Base-by-base conservation (phyloP, 306 rosid species). In the Quercus wislizeni region DNA sequence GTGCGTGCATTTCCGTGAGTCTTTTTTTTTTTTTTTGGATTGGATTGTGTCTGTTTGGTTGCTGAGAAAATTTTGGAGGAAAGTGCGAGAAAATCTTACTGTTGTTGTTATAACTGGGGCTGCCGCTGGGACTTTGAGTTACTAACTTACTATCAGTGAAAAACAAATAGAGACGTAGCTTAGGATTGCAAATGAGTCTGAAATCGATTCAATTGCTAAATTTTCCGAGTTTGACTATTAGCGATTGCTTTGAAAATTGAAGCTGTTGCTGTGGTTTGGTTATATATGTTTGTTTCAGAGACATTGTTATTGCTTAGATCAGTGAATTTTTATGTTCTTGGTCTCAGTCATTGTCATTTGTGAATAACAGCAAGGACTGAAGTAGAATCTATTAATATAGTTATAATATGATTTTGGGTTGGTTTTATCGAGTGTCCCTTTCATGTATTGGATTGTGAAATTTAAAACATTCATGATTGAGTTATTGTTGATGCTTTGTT, bases 1-100 rank as follows among this genome's bases (percentile, higher is more conserved):
- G 99, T 95, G 79, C 81, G 93, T 90, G 83, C 67, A 11, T 75
- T 49, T 57, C 84, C 51, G 4, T 30, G 80, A 46, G 14, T 71
- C 67, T 38, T 55, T 62, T 5, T 54, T 75, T 68, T 28, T 5
- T n/a, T 35, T 19, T 5, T 33, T 59, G 19, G 61, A 6, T 69
- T 69, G 61, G 19, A 19, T 6, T 61, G 38, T 79, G 19, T 25
- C 58, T 80, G 83, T 61, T 82, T 67, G 75, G 80, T 69, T 67
- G 52, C 51, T 35, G 68, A 68, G 72, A 74, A 82, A 84, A 77
- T 19, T 10, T 49, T 13, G 68, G 20, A 4, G 75, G 76, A 30
- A 70, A 59, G 46, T 38, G 79, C 65, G 23, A 5, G 72, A 61
- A 64, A 69, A 55, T 72, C 3, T 41, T n/a, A 20, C 70, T 21